A percentile compares a stretch with the other conserved stretches of the same genome.
Evolutionary conservation across 257 asterid species (phyloP).

Genomic region (Vinca minor): DNA sequence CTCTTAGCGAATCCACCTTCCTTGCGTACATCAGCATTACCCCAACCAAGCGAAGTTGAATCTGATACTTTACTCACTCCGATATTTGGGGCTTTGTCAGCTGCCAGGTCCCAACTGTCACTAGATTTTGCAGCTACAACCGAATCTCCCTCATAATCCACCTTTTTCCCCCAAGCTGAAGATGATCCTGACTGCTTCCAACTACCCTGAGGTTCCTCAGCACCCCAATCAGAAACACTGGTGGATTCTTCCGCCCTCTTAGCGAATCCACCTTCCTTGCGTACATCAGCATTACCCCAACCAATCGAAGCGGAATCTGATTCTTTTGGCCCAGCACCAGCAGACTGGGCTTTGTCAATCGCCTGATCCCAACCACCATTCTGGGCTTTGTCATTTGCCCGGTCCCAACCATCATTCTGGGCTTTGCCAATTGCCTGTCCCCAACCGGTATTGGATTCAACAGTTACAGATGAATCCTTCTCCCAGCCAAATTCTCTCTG

Average conservation of each 20-base stretch:
- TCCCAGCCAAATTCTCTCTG: constrained; percentile 27
- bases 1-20: too few relatives aligned
- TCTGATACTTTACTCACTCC: neutral
- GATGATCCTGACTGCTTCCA: constrained; percentile 14
- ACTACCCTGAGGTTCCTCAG: constrained; percentile 11
- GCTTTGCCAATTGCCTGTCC: constrained; percentile 7
- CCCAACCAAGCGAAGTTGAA: constrained; percentile 17
- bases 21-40: too few relatives aligned
- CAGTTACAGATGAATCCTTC: constrained; percentile 17
- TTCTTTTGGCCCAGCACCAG: neutral
- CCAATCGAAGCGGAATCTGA: constrained; percentile 10
- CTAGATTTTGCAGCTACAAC: neutral
- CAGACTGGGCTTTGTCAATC: neutral
- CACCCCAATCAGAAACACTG: constrained; percentile 23
- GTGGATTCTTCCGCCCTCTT: constrained; percentile 18
- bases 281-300: constrained; percentile 15
- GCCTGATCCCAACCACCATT: too few relatives aligned
- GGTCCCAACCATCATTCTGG: constrained; percentile 21
- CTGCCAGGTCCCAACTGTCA: neutral
- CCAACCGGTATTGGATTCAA: constrained; percentile 20
- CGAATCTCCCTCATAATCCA: neutral
- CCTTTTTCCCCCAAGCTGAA: constrained; percentile 24
- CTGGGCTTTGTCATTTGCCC: neutral
- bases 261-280: constrained; percentile 12
- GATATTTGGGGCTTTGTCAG: neutral